Conservation (phyloP, 1,284 basidiomycete species). For the Blastosporella zonata region DNA sequence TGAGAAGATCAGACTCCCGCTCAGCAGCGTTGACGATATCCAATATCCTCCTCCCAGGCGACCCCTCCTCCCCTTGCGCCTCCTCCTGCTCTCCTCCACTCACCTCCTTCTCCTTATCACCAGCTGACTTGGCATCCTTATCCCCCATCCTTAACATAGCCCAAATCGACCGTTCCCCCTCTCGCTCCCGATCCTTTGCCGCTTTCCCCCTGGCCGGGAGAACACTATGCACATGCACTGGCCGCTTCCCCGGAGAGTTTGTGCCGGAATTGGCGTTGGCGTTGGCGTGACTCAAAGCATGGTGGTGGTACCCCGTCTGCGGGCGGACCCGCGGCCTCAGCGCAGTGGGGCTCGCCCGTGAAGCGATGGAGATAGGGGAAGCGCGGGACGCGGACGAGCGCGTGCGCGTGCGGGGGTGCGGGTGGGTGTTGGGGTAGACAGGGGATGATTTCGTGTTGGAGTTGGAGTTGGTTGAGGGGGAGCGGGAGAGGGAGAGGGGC, state of each 20-base stretch:
- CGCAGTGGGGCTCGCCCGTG: conserved; percentile 9
- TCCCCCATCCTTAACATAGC: conserved; percentile 3
- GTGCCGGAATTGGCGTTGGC: background rate
- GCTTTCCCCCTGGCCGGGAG: conserved; percentile 10
- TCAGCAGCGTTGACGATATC: conserved; percentile 13
- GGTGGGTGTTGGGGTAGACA: background rate
- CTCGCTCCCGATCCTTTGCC: conserved; percentile 11
- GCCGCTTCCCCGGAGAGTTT: background rate
- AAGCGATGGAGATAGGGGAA: conserved; percentile 6
- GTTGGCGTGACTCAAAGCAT: conserved; percentile 6
- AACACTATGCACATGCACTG: conserved; percentile 7
- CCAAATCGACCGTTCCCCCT: conserved; percentile 10
- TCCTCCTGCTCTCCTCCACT: background rate
- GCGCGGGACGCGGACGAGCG: background rate
- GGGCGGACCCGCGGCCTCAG: conserved; percentile 10
- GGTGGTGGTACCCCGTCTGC: conserved; percentile 20
- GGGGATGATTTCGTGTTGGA: background rate
- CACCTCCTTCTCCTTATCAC: background rate
- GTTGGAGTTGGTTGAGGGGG: background rate
- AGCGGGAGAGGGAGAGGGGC: conserved; percentile 9
- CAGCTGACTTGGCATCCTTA: background rate
- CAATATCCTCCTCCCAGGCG: conserved; percentile 12
- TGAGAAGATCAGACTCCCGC: background rate
- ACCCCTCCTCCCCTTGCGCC: conserved; percentile 4
- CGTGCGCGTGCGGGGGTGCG: background rate